A percentile compares a stretch with the other conserved stretches of the same genome.
These are phyloP conservation scores for Russula ochroleuca DNA, from an alignment of 768 basidiomycete genomes.

Conservation along the genomic window DNA sequence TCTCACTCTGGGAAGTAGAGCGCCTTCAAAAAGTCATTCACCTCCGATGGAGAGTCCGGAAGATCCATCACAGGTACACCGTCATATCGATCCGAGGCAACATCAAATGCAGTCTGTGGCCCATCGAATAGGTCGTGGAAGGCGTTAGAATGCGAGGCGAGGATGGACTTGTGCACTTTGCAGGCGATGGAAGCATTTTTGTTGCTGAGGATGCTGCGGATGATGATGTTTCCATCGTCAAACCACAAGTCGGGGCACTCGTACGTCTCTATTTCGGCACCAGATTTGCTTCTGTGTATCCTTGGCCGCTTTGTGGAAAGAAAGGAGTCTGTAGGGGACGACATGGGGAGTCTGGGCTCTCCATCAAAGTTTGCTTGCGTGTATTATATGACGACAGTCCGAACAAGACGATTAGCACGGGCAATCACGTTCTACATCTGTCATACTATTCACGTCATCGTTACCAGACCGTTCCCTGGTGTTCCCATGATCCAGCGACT, in stretches of 20 bases:
- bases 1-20: conserved; percentile 25
- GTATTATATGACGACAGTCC: neutral
- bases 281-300: conserved; percentile 7
- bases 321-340: conserved; percentile 21
- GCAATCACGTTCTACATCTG: neutral
- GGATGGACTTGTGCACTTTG: conserved; percentile 26
- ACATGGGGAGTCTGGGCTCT: neutral
- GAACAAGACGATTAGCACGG: neutral
- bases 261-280: conserved; percentile 12
- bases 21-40: conserved; percentile 20
- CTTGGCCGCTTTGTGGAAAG: conserved; percentile 11
- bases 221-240: conserved; percentile 25
- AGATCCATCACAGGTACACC: conserved; percentile 25
- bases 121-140: conserved; percentile 24
- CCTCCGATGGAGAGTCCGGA: conserved; percentile 19
- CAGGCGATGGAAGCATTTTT: conserved; percentile 11
- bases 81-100: conserved; percentile 22
- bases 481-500: too few species aligned
- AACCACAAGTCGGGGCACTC: conserved; percentile 26
- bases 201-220: conserved; percentile 14
- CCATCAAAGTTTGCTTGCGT: neutral
- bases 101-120: conserved; percentile 14
- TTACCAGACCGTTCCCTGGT: too few species aligned
- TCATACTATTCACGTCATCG: neutral
- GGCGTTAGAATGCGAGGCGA: conserved; percentile 19